phyloP scores from a whole-genome alignment of 2,329 filamentous ascomycete genomes.

The Colletotrichum tofieldiae region DNA sequence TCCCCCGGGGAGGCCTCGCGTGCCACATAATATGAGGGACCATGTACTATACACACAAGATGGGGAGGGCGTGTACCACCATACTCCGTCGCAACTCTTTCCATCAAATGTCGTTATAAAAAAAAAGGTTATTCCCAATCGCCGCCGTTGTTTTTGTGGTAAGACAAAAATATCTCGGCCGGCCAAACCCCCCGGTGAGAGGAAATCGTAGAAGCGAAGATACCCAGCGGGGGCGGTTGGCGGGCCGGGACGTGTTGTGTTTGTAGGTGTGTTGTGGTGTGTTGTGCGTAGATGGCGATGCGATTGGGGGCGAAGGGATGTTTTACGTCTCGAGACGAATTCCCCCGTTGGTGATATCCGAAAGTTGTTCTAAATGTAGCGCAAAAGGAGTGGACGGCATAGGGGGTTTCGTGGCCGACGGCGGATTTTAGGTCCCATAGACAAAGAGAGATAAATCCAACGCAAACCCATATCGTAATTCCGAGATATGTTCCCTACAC shows the following conservation, averaged over 20 bases:
- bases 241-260: constrained; percentile 20
- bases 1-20: not conserved
- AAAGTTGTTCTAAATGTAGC: constrained; percentile 29
- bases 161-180: constrained; percentile 12
- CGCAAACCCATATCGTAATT: constrained; percentile 42
- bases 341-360: constrained; percentile 31
- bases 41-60: constrained; percentile 42
- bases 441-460: constrained; percentile 42
- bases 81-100: constrained; percentile 38
- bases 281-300: constrained; percentile 3
- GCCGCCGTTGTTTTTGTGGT: constrained; percentile 24
- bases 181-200: constrained; percentile 19
- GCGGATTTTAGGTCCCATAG: constrained; percentile 49
- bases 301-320: not conserved
- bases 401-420: constrained; percentile 45
- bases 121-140: constrained; percentile 21
- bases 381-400: constrained; percentile 59
- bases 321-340: constrained; percentile 28
- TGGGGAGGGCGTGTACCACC: constrained; percentile 25
- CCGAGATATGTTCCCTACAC: constrained; percentile 55
- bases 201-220: constrained; percentile 18
- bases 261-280: not conserved
- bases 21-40: constrained; percentile 35
- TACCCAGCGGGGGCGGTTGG: constrained; percentile 17
- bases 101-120: constrained; percentile 37